These are phyloP conservation scores for Sextonia rubra DNA, from an alignment of 164 flowering plant species.

Conservation along the genomic window DNA sequence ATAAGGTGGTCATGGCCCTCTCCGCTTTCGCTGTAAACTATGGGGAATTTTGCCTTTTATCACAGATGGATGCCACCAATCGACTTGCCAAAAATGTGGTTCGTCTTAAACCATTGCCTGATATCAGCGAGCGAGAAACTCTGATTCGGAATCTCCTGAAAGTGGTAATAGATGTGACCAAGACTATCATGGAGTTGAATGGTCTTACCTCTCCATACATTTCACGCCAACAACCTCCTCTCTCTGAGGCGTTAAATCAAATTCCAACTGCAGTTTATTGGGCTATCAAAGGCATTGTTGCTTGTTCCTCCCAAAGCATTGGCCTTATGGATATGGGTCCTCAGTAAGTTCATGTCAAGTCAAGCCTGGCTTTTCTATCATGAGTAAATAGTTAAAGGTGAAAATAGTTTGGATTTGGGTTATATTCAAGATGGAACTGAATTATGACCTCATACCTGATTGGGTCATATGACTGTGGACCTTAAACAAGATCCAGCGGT, in stretches of 20 bases:
- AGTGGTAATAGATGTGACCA: no score
- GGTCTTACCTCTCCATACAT: slow-evolving; percentile 40
- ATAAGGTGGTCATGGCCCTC: slow-evolving; percentile 40
- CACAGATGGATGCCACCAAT: slow-evolving; percentile 29
- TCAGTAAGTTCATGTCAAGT: slow-evolving; percentile 3
- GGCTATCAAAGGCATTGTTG: slow-evolving; percentile 42
- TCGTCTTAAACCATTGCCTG: slow-evolving; percentile 44
- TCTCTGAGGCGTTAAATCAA: slow-evolving; percentile 27
- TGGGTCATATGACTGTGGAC: no score
- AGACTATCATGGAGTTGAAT: slow-evolving; percentile 37
- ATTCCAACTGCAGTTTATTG: slow-evolving; percentile 54
- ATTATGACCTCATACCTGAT: no score
- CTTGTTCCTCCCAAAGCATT: no score
- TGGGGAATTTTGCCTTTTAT: slow-evolving; percentile 50
- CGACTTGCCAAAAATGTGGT: slow-evolving; percentile 40
- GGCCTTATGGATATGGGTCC: slow-evolving; percentile 14
- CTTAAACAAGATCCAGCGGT: no score
- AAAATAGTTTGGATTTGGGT: not conserved
- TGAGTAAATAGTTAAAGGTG: not conserved
- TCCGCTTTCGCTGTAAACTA: slow-evolving; percentile 40
- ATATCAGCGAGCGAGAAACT: slow-evolving; percentile 39
- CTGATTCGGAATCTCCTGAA: slow-evolving; percentile 28
- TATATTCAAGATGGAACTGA: not conserved
- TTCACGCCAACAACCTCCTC: slow-evolving; percentile 23
- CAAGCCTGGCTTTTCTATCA: not conserved